phyloP scores from a whole-genome alignment of 768 basidiomycete genomes.

The Auricularia sp. region DNA sequence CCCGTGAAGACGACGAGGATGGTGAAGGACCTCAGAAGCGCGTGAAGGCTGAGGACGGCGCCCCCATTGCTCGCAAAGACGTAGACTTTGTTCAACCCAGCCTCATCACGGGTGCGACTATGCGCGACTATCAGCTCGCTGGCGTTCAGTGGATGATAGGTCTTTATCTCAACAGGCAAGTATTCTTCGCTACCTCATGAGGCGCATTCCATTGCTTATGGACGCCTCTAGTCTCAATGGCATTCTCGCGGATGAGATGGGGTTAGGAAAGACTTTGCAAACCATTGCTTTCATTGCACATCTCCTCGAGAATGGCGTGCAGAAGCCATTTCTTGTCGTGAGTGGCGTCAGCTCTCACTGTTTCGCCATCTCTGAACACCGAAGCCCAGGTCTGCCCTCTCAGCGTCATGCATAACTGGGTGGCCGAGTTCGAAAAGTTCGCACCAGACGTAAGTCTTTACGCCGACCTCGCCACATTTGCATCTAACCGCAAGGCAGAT shows the following conservation, averaged over 20 bases:
- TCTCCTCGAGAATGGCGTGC: constrained; percentile 61
- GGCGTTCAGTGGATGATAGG: constrained; percentile 94
- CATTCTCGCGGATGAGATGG: constrained; percentile 84
- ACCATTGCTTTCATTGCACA: constrained; percentile 90
- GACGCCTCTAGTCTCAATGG: constrained; percentile 14
- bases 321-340: constrained; percentile 68
- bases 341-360: background rate
- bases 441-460: constrained; percentile 53
- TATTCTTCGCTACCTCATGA: constrained; percentile 36
- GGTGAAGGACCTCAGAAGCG: constrained; percentile 1
- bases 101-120: constrained; percentile 70
- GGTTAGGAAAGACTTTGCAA: constrained; percentile 69
- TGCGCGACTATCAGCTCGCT: constrained; percentile 88
- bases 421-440: constrained; percentile 73
- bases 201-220: background rate
- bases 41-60: constrained; percentile 1
- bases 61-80: background rate
- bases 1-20: constrained; percentile 1
- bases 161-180: constrained; percentile 76
- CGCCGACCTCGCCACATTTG: background rate
- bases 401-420: constrained; percentile 89
- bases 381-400: constrained; percentile 56
- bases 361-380: background rate
- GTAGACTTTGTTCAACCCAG: constrained; percentile 55
- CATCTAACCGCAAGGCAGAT: constrained; percentile 35